Conservation (phyloP, 106 monocot species). For the Agapanthus africanus region DNA sequence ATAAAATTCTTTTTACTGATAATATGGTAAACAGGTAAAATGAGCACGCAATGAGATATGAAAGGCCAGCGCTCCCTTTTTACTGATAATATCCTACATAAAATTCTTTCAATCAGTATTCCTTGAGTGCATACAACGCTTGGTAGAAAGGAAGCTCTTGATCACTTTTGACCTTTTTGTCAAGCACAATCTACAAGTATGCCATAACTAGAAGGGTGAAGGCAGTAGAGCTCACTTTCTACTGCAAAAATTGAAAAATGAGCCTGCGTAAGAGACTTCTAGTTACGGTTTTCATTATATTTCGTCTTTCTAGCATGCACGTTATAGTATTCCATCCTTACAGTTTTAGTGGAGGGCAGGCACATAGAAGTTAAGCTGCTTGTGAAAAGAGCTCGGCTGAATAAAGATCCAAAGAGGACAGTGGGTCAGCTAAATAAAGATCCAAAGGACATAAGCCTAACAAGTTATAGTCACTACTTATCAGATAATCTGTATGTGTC, state of each 20-base stretch:
- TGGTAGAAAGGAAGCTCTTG: not conserved
- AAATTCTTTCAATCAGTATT: not conserved
- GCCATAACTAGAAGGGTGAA: not conserved
- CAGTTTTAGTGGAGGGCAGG: not conserved
- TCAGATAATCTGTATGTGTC: too few relatives aligned
- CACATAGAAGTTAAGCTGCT: too few relatives aligned
- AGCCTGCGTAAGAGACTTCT: not conserved
- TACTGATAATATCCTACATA: not conserved
- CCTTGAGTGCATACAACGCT: not conserved
- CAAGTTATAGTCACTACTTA: not conserved
- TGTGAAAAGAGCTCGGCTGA: not conserved
- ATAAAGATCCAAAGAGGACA: not conserved
- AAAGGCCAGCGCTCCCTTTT: not conserved
- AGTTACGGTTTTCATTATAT: not conserved
- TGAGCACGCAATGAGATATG: not conserved
- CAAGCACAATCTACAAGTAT: not conserved
- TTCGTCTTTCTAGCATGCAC: not conserved
- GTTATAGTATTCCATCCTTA: not conserved
- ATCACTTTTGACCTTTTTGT: not conserved
- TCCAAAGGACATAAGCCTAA: not conserved
- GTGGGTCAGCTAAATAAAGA: not conserved
- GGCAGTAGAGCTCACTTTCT: not conserved
- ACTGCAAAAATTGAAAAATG: not conserved
- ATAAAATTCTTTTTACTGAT: too few relatives aligned
- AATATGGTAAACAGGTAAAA: not conserved